Percentiles rank a stretch among this genome's conserved stretches.
These are phyloP conservation scores for Ramicandelaber brevisporus DNA, from an alignment of 192 early-diverging fungal genomes.

Conservation along the genomic window DNA sequence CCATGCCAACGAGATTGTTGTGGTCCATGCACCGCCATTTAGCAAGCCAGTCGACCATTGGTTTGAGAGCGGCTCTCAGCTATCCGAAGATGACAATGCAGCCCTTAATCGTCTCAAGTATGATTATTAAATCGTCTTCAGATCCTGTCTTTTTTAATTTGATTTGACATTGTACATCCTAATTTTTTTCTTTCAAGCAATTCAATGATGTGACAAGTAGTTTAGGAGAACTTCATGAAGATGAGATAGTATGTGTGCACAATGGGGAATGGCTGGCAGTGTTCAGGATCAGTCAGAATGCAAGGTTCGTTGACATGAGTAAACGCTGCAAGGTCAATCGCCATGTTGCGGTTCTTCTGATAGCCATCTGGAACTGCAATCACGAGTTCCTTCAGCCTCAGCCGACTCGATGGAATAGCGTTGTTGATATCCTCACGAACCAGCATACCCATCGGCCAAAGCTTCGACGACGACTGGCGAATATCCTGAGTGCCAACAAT, in stretches of 20 bases:
- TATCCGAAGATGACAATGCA: too few species aligned
- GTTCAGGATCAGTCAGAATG: conserved; percentile 4
- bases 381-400: conserved; percentile 22
- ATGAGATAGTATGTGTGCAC: conserved; percentile 21
- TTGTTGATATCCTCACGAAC: conserved; percentile 43
- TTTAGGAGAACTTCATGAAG: conserved; percentile 18
- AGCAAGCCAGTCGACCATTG: too few species aligned
- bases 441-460: conserved; percentile 50
- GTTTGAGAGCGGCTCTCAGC: too few species aligned
- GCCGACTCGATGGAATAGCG: conserved; percentile 15
- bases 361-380: conserved; percentile 18
- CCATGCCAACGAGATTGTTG: too few species aligned
- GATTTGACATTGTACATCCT: background rate
- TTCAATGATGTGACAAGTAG: background rate
- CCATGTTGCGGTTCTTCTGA: conserved; percentile 14
- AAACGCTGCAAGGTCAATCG: conserved; percentile 11
- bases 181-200: background rate
- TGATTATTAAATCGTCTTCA: too few species aligned
- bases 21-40: too few species aligned
- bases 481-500: conserved; percentile 46
- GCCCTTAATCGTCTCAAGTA: too few species aligned
- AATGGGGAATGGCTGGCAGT: conserved; percentile 13
- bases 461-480: conserved; percentile 24
- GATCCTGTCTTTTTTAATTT: too few species aligned
- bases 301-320: conserved; percentile 13